phyloP scores from a whole-genome alignment of 257 asterid genomes.

The Penstemon barbatus region DNA sequence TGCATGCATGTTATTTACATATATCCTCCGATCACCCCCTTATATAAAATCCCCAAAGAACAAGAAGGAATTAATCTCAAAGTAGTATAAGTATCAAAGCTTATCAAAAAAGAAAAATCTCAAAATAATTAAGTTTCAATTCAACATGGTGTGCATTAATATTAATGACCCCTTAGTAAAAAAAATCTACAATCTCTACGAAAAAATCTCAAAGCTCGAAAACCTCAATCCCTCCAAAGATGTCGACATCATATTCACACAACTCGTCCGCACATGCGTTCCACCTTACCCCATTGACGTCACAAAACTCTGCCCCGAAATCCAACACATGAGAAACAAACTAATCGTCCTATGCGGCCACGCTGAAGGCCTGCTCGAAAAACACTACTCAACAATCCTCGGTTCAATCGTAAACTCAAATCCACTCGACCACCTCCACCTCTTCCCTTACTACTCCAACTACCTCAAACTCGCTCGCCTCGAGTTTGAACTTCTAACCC shows the following conservation, averaged over 20 bases:
- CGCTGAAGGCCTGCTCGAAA: constrained; percentile 77
- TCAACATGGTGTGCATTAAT: constrained; percentile 76
- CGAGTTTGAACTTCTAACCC: constrained; percentile 57
- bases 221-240: constrained; percentile 62
- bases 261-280: constrained; percentile 70
- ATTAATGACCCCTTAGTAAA: constrained; percentile 64
- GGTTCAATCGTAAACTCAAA: constrained; percentile 30
- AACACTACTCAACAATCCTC: constrained; percentile 59
- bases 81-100: too few species aligned
- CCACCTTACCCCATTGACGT: constrained; percentile 85
- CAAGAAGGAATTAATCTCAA: too few species aligned
- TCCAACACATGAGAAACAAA: constrained; percentile 58
- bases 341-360: constrained; percentile 68
- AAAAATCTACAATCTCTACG: constrained; percentile 52
- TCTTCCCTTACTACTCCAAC: constrained; percentile 72
- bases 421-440: constrained; percentile 60
- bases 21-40: neutral
- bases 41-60: too few species aligned
- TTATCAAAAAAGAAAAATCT: neutral
- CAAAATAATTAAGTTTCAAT: constrained; percentile 31
- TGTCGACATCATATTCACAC: constrained; percentile 67
- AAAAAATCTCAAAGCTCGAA: constrained; percentile 57
- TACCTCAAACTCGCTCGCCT: constrained; percentile 70
- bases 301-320: constrained; percentile 52
- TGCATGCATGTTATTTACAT: neutral